Evolutionary conservation across 2,329 filamentous ascomycete species (phyloP).

Genomic region (Penicillium glabrum): DNA sequence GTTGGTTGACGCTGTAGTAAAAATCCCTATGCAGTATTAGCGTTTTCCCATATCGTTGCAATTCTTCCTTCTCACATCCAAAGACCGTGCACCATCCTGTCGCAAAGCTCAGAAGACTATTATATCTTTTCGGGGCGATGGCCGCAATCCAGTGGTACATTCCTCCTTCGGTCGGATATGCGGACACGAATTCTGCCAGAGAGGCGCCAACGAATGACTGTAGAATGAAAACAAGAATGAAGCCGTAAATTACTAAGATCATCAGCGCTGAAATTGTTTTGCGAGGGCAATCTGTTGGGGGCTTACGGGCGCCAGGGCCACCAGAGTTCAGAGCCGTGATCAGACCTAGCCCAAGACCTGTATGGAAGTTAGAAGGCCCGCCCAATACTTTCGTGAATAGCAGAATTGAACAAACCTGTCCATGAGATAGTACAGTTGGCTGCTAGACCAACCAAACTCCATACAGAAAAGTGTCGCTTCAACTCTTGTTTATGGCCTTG

Average conservation of each 20-base stretch:
- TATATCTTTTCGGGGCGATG: slow-evolving; percentile 43
- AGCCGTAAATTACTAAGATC: slow-evolving; percentile 50
- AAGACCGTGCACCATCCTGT: slow-evolving; percentile 48
- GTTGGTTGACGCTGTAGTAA: slow-evolving; percentile 48
- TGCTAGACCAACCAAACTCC: slow-evolving; percentile 51
- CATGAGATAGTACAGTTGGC: slow-evolving; percentile 54
- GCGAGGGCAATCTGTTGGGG: slow-evolving; percentile 6
- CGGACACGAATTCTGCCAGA: slow-evolving; percentile 50
- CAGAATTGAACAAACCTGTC: slow-evolving; percentile 34
- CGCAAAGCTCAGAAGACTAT: slow-evolving; percentile 45
- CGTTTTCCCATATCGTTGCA: too few species aligned
- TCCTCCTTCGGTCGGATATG: slow-evolving; percentile 51
- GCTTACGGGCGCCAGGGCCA: slow-evolving; percentile 44
- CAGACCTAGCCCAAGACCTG: slow-evolving; percentile 43
- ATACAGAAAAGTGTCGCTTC: slow-evolving; percentile 49
- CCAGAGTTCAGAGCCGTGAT: slow-evolving; percentile 51
- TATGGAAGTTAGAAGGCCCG: too few species aligned
- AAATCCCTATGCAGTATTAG: slow-evolving; percentile 38
- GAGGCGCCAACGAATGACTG: slow-evolving; percentile 49
- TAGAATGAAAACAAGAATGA: slow-evolving; percentile 49
- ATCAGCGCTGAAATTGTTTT: slow-evolving; percentile 4
- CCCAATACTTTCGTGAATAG: not conserved
- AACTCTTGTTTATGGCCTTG: slow-evolving; percentile 52
- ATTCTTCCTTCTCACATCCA: slow-evolving; percentile 27
- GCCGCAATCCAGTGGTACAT: slow-evolving; percentile 56